Evolutionary conservation across 441 rosid genomes (phyloP).

Genomic region (Pelargonium fulgidum): DNA sequence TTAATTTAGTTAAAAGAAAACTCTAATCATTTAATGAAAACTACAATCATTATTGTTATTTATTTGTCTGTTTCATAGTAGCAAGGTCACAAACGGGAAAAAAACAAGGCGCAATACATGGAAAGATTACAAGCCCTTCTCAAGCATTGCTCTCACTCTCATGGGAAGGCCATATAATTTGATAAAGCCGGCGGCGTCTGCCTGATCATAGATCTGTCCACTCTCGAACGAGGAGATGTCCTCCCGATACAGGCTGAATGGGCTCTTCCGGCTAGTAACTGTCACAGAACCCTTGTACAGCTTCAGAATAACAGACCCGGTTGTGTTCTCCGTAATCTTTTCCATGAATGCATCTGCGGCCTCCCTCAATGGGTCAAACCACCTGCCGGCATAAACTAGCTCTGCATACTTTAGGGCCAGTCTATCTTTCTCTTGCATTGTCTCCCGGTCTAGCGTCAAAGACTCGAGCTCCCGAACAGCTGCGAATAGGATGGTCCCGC

Average conservation of each 20-base stretch:
- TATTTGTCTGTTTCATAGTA: no score
- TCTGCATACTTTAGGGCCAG: constrained; percentile 83
- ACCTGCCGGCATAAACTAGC: constrained; percentile 85
- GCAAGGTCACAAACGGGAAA: no score
- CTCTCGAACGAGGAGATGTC: constrained; percentile 3
- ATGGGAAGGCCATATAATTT: constrained; percentile 2
- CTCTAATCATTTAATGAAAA: no score
- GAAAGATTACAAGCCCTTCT: constrained; percentile 7
- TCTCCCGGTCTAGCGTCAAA: constrained; percentile 71
- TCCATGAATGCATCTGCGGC: constrained; percentile 85
- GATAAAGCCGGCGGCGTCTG: neutral
- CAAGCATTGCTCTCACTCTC: constrained; percentile 7
- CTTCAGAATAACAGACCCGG: constrained; percentile 67
- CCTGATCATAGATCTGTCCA: constrained; percentile 4
- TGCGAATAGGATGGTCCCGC: constrained; percentile 73
- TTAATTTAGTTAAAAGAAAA: no score
- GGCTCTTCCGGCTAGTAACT: constrained; percentile 19
- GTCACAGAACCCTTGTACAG: constrained; percentile 68
- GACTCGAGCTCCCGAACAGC: constrained; percentile 79
- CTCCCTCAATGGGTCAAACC: constrained; percentile 85
- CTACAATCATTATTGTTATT: no score
- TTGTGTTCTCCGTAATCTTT: constrained; percentile 63
- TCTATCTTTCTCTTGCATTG: constrained; percentile 71
- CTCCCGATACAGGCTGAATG: neutral
- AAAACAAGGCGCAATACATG: neutral